phyloP scores from a whole-genome alignment of 495 filamentous ascomycete genomes.

The Talaromyces adpressus region DNA sequence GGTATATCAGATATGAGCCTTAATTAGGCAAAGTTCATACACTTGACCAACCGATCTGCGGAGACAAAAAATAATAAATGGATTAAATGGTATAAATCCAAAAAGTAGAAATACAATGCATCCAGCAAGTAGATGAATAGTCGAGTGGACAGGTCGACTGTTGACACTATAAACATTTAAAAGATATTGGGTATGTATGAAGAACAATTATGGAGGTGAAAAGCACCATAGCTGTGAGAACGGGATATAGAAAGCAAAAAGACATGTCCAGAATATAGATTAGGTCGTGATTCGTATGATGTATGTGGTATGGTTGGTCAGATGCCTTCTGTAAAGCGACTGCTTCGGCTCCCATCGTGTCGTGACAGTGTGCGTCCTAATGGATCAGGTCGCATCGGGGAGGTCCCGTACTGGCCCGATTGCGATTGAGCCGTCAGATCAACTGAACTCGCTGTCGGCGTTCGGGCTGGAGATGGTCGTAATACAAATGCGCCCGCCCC shows the following conservation, averaged over 20 bases:
- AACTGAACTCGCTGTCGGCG: slow-evolving; percentile 38
- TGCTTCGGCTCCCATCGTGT: slow-evolving; percentile 47
- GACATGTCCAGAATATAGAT: not conserved
- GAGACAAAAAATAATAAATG: not conserved
- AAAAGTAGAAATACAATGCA: slow-evolving; percentile 3
- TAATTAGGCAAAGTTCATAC: not conserved
- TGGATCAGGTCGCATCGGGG: slow-evolving; percentile 29
- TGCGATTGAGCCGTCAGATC: slow-evolving; percentile 18
- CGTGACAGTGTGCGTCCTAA: slow-evolving; percentile 49
- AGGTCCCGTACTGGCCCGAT: slow-evolving; percentile 18
- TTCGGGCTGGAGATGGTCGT: slow-evolving; percentile 42
- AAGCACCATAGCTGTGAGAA: not conserved
- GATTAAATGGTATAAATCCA: not conserved
- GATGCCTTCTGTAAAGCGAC: slow-evolving; percentile 46
- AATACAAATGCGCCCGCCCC: slow-evolving; percentile 24
- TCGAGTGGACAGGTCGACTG: not conserved
- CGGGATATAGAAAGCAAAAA: not conserved
- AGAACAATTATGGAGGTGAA: not conserved
- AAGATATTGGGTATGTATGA: not conserved
- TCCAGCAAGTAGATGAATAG: slow-evolving; percentile 1
- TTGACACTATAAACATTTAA: slow-evolving; percentile 1
- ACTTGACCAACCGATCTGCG: not conserved
- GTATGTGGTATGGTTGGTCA: not conserved
- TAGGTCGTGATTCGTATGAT: slow-evolving; percentile 3
- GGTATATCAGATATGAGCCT: not conserved